Evolutionary conservation across 257 asterid species (phyloP), one percentile per base, ranked within the genome.

Genomic region (Solanum okadae): DNA sequence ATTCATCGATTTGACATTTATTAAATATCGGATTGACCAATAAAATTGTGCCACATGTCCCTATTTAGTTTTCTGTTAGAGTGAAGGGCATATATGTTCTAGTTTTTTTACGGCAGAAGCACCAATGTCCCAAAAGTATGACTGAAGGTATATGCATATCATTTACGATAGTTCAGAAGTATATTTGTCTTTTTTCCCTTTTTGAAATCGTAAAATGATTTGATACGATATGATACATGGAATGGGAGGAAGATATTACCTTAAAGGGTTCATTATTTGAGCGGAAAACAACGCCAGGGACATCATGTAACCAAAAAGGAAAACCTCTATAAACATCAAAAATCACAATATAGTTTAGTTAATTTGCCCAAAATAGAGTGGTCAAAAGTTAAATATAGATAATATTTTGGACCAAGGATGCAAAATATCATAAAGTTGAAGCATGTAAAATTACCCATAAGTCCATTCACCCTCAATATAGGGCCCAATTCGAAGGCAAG

Each of bases 241-340:
- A 56, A 7, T 34, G 10, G 8, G 4, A 61, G 31, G 20, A 65
- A 3, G 22, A 29, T 15, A 67, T 18, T 90, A 95, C 99, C 98
- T 96, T 92, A 46, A 90, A 96, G 3, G 97, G 96, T 90, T 95
- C 97, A 38, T 96, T 96, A 56, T 95, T 92, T 15, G 98, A 90
- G 71, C 99, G 96, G 78, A 82, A 95, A 31, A 91, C 93, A 59
- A 96, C 93, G 23, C 52, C 90, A 0, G 97, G 98, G 37, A 95
- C 90, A 87, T 95, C 99, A 67, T 92, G 99, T 83, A 96, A 94
- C 99, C 99, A 96, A 91, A 93, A 93, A 4, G 99, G 99, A 10
- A 96, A 87, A 25, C 98, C 99, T 78, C 99, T 96, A 90, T 86
- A 75, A 75, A 82, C 2, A 46, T 44, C 0, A 61, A 65, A 25